Percentiles rank a stretch among this genome's conserved stretches.
These are phyloP conservation scores for Pythium periplocum DNA, from an alignment of 352 stramenopile species.

Conservation along the genomic window DNA sequence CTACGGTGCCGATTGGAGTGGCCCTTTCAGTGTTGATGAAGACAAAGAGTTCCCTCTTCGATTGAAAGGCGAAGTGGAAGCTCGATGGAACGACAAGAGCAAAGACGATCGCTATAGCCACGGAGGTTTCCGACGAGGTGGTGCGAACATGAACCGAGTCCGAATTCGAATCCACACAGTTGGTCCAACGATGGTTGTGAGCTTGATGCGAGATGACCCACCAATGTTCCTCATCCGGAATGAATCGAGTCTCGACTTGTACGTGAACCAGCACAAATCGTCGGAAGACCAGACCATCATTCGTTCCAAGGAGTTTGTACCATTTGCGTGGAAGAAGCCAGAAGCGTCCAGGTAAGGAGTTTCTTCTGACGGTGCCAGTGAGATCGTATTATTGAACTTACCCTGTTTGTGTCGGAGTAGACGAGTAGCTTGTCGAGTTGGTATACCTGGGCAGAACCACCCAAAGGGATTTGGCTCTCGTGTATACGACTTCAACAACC, in stretches of 20 bases:
- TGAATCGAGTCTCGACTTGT: conserved; percentile 68
- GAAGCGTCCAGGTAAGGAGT: conserved; percentile 55
- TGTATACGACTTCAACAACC: conserved; percentile 82
- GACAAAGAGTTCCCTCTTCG: conserved; percentile 85
- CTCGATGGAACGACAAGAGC: conserved; percentile 40
- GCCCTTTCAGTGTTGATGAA: conserved; percentile 71
- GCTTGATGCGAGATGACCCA: conserved; percentile 64
- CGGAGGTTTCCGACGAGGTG: conserved; percentile 35
- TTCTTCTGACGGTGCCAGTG: background rate
- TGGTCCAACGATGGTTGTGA: conserved; percentile 78
- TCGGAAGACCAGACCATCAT: conserved; percentile 63
- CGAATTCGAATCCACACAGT: conserved; percentile 75
- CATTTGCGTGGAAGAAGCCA: conserved; percentile 79
- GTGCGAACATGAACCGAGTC: conserved; percentile 52
- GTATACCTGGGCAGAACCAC: conserved; percentile 39
- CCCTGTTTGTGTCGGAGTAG: conserved; percentile 19
- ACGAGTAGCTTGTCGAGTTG: conserved; percentile 64
- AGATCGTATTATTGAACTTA: no score
- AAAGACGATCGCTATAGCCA: conserved; percentile 30
- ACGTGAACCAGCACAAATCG: conserved; percentile 61
- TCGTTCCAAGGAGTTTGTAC: conserved; percentile 62
- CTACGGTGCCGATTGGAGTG: conserved; percentile 71
- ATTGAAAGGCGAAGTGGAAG: conserved; percentile 49
- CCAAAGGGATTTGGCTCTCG: conserved; percentile 52
- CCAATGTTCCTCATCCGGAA: conserved; percentile 86